Evolutionary conservation across 108 stramenopile species (phyloP).

Genomic region (Stephanodiscus minutulus): DNA sequence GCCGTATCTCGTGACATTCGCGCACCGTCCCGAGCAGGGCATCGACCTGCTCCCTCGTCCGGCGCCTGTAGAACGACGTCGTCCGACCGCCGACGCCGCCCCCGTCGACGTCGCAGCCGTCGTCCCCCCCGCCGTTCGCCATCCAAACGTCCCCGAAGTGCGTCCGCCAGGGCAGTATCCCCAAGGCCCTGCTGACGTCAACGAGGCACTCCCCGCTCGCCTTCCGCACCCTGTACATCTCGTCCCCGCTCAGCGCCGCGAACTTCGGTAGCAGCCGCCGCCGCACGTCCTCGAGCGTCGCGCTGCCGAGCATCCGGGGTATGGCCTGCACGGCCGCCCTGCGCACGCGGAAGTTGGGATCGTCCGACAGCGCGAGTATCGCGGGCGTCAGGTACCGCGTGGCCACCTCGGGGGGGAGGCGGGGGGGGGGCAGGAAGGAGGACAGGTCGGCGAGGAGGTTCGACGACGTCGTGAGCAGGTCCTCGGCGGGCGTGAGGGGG

Average conservation of each 20-base stretch:
- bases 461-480: conserved; percentile 92
- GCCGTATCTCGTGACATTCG: conserved; percentile 61
- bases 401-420: conserved; percentile 51
- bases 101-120: neutral
- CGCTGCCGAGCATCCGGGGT: conserved; percentile 86
- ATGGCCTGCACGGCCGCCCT: conserved; percentile 92
- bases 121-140: neutral
- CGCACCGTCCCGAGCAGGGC: conserved; percentile 22
- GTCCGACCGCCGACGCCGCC: conserved; percentile 1
- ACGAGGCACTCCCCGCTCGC: conserved; percentile 85
- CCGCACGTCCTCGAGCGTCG: conserved; percentile 75
- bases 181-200: conserved; percentile 74
- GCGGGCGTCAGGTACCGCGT: conserved; percentile 77
- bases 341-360: conserved; percentile 94
- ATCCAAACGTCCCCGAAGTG: conserved; percentile 49
- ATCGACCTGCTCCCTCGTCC: conserved; percentile 28
- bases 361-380: conserved; percentile 84
- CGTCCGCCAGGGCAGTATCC: conserved; percentile 53
- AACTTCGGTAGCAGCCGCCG: conserved; percentile 90
- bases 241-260: conserved; percentile 86
- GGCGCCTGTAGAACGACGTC: conserved; percentile 25
- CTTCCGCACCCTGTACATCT: conserved; percentile 91
- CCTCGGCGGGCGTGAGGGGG: conserved; percentile 70
- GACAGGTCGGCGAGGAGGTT: conserved; percentile 89
- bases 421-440: conserved; percentile 49